Evolutionary conservation across 129 eudicot species (phyloP).

Genomic region (Chrysanthemum makinoi): DNA sequence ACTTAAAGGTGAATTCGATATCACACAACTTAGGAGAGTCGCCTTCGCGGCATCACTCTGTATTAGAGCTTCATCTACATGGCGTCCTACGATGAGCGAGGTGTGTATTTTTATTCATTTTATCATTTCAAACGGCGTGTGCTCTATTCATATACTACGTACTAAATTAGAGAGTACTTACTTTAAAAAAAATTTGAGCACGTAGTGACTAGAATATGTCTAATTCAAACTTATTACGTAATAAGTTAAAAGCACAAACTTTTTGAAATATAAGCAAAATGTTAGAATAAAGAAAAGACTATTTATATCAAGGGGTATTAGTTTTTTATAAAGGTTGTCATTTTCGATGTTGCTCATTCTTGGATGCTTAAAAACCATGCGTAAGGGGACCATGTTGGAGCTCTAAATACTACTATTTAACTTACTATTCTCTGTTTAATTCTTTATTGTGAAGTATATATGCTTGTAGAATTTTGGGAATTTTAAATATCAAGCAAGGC

Average conservation of each 20-base stretch:
- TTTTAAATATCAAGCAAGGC: neutral
- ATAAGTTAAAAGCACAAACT: neutral
- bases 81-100: slow-evolving; percentile 99
- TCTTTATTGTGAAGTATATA: slow-evolving; percentile 2
- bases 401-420: neutral
- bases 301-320: slow-evolving; percentile 16
- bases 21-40: slow-evolving; percentile 50
- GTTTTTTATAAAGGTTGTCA: slow-evolving; percentile 15
- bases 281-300: neutral
- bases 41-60: slow-evolving; percentile 88
- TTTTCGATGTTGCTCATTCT: slow-evolving; percentile 33
- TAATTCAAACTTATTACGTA: too few species aligned
- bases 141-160: neutral
- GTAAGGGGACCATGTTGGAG: slow-evolving; percentile 35
- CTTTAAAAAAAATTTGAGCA: too few species aligned
- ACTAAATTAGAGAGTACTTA: too few species aligned
- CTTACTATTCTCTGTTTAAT: neutral
- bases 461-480: slow-evolving; percentile 19
- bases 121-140: neutral
- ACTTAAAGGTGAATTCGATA: slow-evolving; percentile 63
- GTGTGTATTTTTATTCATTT: slow-evolving; percentile 26
- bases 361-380: slow-evolving; percentile 36
- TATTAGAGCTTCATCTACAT: slow-evolving; percentile 72
- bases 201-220: too few species aligned
- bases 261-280: slow-evolving; percentile 8